Conservation (phyloP, 352 stramenopile genomes). For the Globisporangium cystogenes region DNA sequence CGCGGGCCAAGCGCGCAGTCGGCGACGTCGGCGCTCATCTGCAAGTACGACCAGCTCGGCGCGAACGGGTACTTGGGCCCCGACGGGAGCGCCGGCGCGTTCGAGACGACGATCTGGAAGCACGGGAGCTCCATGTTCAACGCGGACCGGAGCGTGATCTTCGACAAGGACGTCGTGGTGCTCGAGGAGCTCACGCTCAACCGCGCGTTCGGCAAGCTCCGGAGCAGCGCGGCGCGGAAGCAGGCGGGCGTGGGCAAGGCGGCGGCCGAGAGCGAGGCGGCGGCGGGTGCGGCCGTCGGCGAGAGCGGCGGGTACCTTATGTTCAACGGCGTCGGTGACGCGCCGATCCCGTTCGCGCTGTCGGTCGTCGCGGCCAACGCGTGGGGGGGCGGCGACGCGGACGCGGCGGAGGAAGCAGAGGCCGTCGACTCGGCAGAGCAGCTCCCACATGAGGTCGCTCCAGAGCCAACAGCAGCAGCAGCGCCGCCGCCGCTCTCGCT, state of each 20-base stretch:
- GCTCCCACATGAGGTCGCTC: too few species aligned
- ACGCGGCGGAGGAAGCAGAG: constrained; percentile 3
- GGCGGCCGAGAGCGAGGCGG: constrained; percentile 27
- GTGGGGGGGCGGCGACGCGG: constrained; percentile 8
- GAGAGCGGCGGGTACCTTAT: constrained; percentile 79
- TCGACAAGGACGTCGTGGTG: constrained; percentile 70
- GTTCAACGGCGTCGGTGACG: constrained; percentile 83
- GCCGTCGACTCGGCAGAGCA: not conserved
- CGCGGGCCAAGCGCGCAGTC: constrained; percentile 10
- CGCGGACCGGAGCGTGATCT: constrained; percentile 68
- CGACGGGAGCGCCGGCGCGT: constrained; percentile 60
- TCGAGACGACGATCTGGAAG: constrained; percentile 85
- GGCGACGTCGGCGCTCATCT: constrained; percentile 23
- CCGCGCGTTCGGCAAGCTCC: constrained; percentile 65
- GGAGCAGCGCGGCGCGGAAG: constrained; percentile 20
- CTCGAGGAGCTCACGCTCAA: constrained; percentile 83
- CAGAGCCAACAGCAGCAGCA: constrained; percentile 7
- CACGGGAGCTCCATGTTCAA: constrained; percentile 81
- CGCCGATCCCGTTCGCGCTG: constrained; percentile 69
- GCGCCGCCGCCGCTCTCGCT: constrained; percentile 19
- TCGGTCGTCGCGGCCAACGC: constrained; percentile 43
- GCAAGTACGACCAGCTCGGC: constrained; percentile 79
- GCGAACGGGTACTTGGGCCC: constrained; percentile 76
- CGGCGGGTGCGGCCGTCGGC: constrained; percentile 30
- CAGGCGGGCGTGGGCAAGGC: constrained; percentile 7